Conservation (phyloP, 2,329 filamentous ascomycete genomes). For the Sporothrix sp. region DNA sequence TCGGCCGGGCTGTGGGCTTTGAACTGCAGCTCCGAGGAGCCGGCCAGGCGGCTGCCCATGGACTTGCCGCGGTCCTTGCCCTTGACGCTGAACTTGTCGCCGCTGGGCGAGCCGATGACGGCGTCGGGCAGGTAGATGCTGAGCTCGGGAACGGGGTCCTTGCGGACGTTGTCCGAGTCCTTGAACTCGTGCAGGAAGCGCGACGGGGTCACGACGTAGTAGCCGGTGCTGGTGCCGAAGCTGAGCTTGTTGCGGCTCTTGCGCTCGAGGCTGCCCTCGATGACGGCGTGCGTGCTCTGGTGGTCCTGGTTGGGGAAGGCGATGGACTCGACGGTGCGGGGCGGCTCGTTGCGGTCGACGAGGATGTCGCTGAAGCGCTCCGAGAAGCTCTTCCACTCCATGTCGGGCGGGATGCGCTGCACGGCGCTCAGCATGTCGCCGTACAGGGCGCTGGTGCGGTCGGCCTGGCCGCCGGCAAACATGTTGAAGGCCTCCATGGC, state of each 20-base stretch:
- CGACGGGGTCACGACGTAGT: conserved; percentile 83
- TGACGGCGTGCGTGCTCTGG: conserved; percentile 64
- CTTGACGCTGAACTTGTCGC: conserved; percentile 86
- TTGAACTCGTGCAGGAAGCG: conserved; percentile 95
- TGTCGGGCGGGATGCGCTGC: conserved; percentile 70
- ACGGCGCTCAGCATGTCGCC: conserved; percentile 69
- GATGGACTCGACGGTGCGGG: conserved; percentile 64
- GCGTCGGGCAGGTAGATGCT: conserved; percentile 91
- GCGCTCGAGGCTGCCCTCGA: conserved; percentile 81
- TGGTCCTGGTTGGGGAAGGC: conserved; percentile 87
- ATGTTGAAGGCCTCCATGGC: conserved; percentile 76
- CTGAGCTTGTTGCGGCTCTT: conserved; percentile 80
- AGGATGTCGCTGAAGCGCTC: conserved; percentile 61
- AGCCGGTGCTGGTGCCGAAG: conserved; percentile 66
- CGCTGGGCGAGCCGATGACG: conserved; percentile 58
- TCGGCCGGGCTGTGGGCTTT: conserved; percentile 75
- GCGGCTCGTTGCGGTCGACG: conserved; percentile 65
- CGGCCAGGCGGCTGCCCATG: conserved; percentile 69
- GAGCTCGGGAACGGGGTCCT: conserved; percentile 73
- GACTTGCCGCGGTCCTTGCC: conserved; percentile 84
- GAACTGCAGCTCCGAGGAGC: conserved; percentile 72
- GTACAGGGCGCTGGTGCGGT: conserved; percentile 74
- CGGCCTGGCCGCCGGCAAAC: conserved; percentile 67
- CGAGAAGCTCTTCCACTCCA: conserved; percentile 85
- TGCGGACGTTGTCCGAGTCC: conserved; percentile 63